Evolutionary conservation across 164 flowering plant genomes (phyloP), one percentile per base, ranked within the genome.

Genomic region (Magnolia kwangsiensis): DNA sequence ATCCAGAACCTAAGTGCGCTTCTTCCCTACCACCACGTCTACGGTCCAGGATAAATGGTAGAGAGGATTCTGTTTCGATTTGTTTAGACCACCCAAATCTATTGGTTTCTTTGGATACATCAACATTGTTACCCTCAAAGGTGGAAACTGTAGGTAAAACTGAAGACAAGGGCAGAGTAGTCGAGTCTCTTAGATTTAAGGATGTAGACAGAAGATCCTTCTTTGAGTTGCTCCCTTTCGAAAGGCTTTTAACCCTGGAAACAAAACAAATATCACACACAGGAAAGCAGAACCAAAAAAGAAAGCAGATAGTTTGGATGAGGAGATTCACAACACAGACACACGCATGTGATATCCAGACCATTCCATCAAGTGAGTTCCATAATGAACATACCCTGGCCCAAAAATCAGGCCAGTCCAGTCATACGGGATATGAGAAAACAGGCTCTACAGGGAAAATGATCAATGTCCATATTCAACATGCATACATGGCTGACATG

Each of bases 241-340:
- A 94, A 16, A 94, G 85, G 77, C 98, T 90, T 83, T 94, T 94
- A 69, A 92, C 98, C 84, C 98, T 94, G 88, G 20, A 61, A 77
- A 51, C 5, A 29, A 59, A 65, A 70, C 14, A 16, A 29, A 66
- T 37, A 68, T 68, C n/a, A 31, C 9, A 68, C 14, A 68, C 71
- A 29, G 20, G 50, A 68, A 68, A 68, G 51, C 16, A 31, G 29
- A 29, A 16, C 16, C 16, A 11, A 55, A 55, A 55, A 11, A 55
- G 18, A 55, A 55, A 3, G 61, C 13, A 55, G 61, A 11, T 16
- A 55, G 61, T 11, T 11, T 4, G 45, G 45, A 37, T 37, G 4
- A 37, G 45, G 45, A 37, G 29, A 27, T 37, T 37, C 45, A 37
- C 45, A 37, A 37, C 45, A 37, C 45, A 37, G 7, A 37, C 45